These are phyloP conservation scores for Fagus crenata DNA, from an alignment of 306 rosid species.

Conservation along the genomic window DNA sequence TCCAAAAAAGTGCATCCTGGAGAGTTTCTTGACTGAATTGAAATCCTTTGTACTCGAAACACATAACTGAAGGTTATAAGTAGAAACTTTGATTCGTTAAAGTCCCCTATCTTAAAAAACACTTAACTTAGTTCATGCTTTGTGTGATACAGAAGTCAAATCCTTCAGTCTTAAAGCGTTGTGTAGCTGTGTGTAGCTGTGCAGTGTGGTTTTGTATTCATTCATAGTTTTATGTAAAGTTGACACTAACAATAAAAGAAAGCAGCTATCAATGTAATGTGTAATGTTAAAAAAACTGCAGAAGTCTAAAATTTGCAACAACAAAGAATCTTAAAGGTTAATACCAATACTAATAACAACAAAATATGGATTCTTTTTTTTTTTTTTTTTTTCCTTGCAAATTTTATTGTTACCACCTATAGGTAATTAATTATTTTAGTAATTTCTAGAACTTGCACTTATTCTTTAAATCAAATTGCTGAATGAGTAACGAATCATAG, in stretches of 20 bases:
- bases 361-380: neutral
- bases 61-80: too few relatives aligned
- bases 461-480: neutral
- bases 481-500: neutral
- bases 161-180: neutral
- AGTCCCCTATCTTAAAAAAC: neutral
- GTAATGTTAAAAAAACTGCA: neutral
- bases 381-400: too few relatives aligned
- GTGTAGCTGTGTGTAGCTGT: neutral
- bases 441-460: neutral
- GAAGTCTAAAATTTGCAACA: neutral
- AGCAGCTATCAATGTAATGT: too few relatives aligned
- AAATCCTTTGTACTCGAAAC: neutral
- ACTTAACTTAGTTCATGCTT: neutral
- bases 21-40: neutral
- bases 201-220: too few relatives aligned
- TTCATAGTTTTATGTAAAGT: too few relatives aligned
- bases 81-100: neutral
- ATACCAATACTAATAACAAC: neutral
- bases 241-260: too few relatives aligned
- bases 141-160: neutral
- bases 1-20: neutral
- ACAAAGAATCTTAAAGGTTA: neutral
- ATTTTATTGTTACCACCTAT: too few relatives aligned
- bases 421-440: too few relatives aligned